A percentile compares a stretch with the other conserved stretches of the same genome.
These are phyloP conservation scores for Cercospora sojina DNA, from an alignment of 2,329 filamentous ascomycete species.

Conservation along the genomic window DNA sequence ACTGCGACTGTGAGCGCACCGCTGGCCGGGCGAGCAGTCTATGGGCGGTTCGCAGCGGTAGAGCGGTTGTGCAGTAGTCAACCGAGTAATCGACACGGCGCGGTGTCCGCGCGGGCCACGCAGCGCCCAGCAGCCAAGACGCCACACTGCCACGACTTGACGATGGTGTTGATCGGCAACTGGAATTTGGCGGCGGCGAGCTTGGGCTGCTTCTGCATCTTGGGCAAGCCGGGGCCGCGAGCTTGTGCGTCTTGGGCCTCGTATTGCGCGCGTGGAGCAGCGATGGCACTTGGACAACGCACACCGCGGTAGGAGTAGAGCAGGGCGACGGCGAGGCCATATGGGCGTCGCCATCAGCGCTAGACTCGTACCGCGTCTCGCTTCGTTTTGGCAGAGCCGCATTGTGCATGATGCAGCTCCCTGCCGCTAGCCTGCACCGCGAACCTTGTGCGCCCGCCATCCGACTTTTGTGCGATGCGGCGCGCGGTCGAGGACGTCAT, in stretches of 20 bases:
- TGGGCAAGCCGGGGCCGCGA: neutral
- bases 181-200: neutral
- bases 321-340: neutral
- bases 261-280: neutral
- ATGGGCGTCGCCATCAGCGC: slow-evolving; percentile 1
- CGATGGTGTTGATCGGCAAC: slow-evolving; percentile 1
- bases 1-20: neutral
- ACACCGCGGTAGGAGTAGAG: neutral
- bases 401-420: slow-evolving; percentile 9
- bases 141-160: no score
- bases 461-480: slow-evolving; percentile 16
- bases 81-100: neutral
- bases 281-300: neutral
- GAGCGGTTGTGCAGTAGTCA: neutral
- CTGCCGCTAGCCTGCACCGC: slow-evolving; percentile 20
- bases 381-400: slow-evolving; percentile 3
- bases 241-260: neutral
- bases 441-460: slow-evolving; percentile 25
- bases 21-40: neutral
- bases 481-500: slow-evolving; percentile 10
- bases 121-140: neutral
- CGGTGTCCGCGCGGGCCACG: neutral
- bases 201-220: neutral
- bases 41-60: neutral
- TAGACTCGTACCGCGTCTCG: slow-evolving; percentile 5